phyloP scores from a whole-genome alignment of 1,284 basidiomycete species.

The Microbotryum violaceum region DNA sequence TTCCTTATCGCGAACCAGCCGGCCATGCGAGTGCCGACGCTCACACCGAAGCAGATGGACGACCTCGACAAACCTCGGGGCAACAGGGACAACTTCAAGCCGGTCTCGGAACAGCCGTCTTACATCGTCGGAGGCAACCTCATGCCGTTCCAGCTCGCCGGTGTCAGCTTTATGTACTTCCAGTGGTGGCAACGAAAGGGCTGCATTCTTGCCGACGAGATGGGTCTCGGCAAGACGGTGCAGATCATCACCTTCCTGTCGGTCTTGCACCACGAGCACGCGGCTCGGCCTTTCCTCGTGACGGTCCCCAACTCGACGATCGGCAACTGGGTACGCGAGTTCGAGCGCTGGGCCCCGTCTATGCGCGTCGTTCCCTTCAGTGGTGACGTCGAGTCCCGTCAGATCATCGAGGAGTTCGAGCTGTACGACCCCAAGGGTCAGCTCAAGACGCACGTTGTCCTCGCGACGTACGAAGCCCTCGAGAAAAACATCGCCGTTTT shows the following conservation, averaged over 20 bases:
- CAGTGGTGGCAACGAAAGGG: conserved; percentile 83
- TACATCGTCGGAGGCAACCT: conserved; percentile 30
- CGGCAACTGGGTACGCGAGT: conserved; percentile 71
- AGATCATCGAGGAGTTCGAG: conserved; percentile 74
- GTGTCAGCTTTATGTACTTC: conserved; percentile 74
- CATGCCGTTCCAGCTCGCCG: conserved; percentile 58
- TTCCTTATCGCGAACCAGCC: conserved; percentile 21
- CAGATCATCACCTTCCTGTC: conserved; percentile 79
- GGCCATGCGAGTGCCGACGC: conserved; percentile 24
- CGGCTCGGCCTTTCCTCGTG: conserved; percentile 70
- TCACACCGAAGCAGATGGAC: conserved; percentile 18
- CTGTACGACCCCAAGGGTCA: conserved; percentile 54
- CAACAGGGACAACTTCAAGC: conserved; percentile 8
- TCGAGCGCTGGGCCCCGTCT: conserved; percentile 79
- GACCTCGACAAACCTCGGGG: conserved; percentile 25
- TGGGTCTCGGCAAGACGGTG: conserved; percentile 86
- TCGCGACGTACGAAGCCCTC: conserved; percentile 72
- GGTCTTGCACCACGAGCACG: conserved; percentile 55
- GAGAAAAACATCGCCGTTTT: conserved; percentile 59
- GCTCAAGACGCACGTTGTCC: conserved; percentile 54
- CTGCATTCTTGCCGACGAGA: conserved; percentile 95
- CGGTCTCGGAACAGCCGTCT: conserved; percentile 27
- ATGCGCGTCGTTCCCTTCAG: conserved; percentile 69
- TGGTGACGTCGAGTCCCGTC: conserved; percentile 47
- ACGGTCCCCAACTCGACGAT: conserved; percentile 93